These are phyloP conservation scores for Bidens hawaiensis DNA, from an alignment of 140 eudicot species.

Conservation along the genomic window DNA sequence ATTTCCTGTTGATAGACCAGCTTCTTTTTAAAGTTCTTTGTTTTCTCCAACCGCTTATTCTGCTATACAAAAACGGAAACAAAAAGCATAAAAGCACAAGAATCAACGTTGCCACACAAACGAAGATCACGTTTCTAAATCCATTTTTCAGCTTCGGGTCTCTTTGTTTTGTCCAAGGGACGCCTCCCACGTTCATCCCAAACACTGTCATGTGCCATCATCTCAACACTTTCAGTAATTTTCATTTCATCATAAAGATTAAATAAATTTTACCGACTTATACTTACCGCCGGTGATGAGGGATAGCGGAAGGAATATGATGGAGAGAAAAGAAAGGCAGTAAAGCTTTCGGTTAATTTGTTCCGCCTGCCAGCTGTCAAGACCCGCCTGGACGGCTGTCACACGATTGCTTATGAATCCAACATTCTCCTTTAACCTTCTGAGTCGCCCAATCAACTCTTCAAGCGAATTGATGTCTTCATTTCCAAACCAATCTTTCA, in stretches of 20 bases:
- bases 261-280: too few relatives aligned
- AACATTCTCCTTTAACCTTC: conserved; percentile 83
- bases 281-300: conserved; percentile 98
- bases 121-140: conserved; percentile 59
- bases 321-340: conserved; percentile 90
- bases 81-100: conserved; percentile 63
- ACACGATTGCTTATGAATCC: conserved; percentile 96
- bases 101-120: conserved; percentile 48
- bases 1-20: conserved; percentile 53
- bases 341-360: conserved; percentile 92
- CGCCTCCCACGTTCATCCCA: conserved; percentile 98
- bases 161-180: conserved; percentile 82
- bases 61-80: conserved; percentile 46
- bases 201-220: too few relatives aligned
- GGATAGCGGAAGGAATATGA: conserved; percentile 92
- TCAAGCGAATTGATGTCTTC: conserved; percentile 75
- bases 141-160: conserved; percentile 59
- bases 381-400: conserved; percentile 94
- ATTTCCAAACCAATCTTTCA: conserved; percentile 80
- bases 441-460: conserved; percentile 68
- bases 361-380: conserved; percentile 97
- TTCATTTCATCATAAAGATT: too few relatives aligned
- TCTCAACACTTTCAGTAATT: too few relatives aligned
- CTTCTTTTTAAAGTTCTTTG: conserved; percentile 41
- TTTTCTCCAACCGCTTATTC: conserved; percentile 54